Evolutionary conservation across 441 rosid species (phyloP), one percentile per base, ranked within the genome.

Genomic region (Euphorbia schlechtendalii): DNA sequence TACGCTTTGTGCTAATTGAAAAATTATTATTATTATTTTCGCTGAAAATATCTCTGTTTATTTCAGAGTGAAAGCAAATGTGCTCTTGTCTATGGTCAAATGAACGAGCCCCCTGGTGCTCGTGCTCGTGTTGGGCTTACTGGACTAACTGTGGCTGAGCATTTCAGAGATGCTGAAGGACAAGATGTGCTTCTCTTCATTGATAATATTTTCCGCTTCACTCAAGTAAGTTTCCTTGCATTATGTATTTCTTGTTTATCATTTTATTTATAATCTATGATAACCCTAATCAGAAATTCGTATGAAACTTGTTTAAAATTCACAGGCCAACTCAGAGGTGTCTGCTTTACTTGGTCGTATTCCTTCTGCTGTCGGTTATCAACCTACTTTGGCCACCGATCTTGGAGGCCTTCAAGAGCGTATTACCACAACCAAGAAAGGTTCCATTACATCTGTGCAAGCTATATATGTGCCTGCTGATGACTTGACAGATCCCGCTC

Each of bases 71-170:
- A 88, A 3, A 92, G 96, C 89, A 90, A 92, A 71, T 90, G 98
- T 69, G 96, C 98, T n/a, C 96, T 92, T 69, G 97, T 92, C 20
- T 92, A 90, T 1, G 97, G 98, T 65, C 98, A 92, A 88, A 92
- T 92, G 98, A 92, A 92, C 56, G 98, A 92, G 80, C 97, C 98
- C 69, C 98, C 98, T 25, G 98, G 98, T 85, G 98, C 98, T 28
- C 98, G 97, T 84, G 97, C 96, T 30, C 97, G 98, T 82, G 98
- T 92, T 71, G 98, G 98, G 34, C 94, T 92, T 13, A 92, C 98
- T 63, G 98, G 97, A 56, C 77, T 92, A 51, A 90, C 98, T 46
- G 96, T 92, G 18, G 98, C 98, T 15, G 98, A 92, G 69, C 94
- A 92, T 69, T 92, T 92, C 88, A 92, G 98, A 70, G 98, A 92